These are phyloP conservation scores for Camellia oleifera DNA, from an alignment of 179 eudicot species.

Conservation along the genomic window DNA sequence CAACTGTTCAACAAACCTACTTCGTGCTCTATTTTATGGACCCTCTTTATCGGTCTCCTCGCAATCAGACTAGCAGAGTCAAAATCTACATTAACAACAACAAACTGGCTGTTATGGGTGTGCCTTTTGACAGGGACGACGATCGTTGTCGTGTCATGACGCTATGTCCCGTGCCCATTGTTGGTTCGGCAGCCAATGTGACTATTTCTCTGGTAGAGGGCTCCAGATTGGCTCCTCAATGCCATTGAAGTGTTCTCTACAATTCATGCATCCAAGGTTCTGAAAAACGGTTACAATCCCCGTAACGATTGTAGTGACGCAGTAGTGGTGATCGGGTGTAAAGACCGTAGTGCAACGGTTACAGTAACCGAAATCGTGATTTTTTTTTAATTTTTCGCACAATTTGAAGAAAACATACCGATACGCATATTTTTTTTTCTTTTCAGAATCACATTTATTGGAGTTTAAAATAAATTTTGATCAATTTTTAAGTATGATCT, in stretches of 20 bases:
- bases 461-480: too few species aligned
- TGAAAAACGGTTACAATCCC: too few species aligned
- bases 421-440: too few species aligned
- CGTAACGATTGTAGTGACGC: too few species aligned
- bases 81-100: not conserved
- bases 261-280: not conserved
- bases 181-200: conserved; percentile 9
- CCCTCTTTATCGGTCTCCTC: not conserved
- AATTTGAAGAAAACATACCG: too few species aligned
- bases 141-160: not conserved
- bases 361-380: too few species aligned
- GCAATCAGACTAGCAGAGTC: not conserved
- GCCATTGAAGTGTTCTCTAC: conserved; percentile 13
- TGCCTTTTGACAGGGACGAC: not conserved
- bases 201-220: conserved; percentile 16
- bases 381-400: too few species aligned
- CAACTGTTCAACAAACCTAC: not conserved
- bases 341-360: too few species aligned
- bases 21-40: conserved; percentile 6
- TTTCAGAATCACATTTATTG: too few species aligned
- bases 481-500: too few species aligned
- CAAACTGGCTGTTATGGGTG: not conserved
- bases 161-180: not conserved
- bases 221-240: not conserved
- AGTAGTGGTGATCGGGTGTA: too few species aligned